These are phyloP conservation scores for Phytophthora melonis DNA, from an alignment of 352 stramenopile genomes.

Conservation along the genomic window DNA sequence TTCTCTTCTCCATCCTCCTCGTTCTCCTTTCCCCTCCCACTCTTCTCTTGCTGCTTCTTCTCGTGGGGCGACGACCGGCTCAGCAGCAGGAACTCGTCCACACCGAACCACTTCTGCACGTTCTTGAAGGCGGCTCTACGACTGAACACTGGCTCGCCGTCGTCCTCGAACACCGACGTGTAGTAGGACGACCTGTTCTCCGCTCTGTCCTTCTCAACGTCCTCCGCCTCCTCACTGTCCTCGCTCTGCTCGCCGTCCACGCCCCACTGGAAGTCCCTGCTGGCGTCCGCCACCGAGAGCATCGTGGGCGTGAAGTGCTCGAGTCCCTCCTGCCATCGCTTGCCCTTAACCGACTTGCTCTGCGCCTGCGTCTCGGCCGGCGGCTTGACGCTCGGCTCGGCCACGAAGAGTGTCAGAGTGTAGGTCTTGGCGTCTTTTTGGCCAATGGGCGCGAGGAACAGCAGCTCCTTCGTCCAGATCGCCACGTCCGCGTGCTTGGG, in stretches of 20 bases:
- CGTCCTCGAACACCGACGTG: conserved; percentile 30
- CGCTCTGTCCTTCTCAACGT: conserved; percentile 2
- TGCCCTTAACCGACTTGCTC: conserved; percentile 22
- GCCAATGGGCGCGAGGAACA: conserved; percentile 33
- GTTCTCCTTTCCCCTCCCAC: background rate
- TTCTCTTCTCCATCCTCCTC: background rate
- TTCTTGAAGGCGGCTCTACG: conserved; percentile 45
- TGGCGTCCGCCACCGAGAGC: conserved; percentile 65
- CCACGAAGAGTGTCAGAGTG: conserved; percentile 60
- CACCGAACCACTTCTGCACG: conserved; percentile 73
- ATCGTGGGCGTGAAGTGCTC: conserved; percentile 88
- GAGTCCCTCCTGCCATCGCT: conserved; percentile 69
- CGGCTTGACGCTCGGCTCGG: background rate
- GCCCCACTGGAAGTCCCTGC: conserved; percentile 54
- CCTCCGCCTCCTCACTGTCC: conserved; percentile 1
- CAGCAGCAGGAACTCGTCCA: conserved; percentile 76
- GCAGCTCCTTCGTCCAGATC: conserved; percentile 49
- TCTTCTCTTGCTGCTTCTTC: conserved; percentile 35
- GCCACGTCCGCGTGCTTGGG: conserved; percentile 11
- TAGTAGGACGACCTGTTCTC: conserved; percentile 10
- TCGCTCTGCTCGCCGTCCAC: conserved; percentile 6
- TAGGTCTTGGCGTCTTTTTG: conserved; percentile 42
- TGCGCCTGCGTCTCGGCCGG: background rate
- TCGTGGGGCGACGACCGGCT: conserved; percentile 37
- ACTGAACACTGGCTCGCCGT: conserved; percentile 36